Evolutionary conservation across 2,329 filamentous ascomycete species (phyloP), one percentile per base, ranked within the genome.

Genomic region (Xylaria sp.): DNA sequence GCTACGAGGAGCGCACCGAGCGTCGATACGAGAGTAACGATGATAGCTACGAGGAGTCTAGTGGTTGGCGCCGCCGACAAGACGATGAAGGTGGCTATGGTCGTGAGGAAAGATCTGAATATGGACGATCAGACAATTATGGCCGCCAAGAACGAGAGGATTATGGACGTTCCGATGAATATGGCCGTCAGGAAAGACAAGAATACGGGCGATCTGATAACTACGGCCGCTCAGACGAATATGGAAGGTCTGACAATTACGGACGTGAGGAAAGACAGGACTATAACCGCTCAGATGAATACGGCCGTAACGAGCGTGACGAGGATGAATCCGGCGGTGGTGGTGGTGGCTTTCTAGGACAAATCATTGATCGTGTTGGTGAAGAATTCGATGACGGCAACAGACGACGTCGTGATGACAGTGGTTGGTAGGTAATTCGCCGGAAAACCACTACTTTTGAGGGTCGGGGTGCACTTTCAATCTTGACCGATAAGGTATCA

Each of bases 1-100:
- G 60, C 13, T 65, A 71, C 18, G 67, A 77, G 74, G 82, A 88
- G 72, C 86, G 83, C 48, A 87, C 86, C 44, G 87, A 91, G 79
- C 83, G 84, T 37, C 83, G 87, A 63, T 83, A 83, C 63, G 77
- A 80, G 34, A 79, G 80, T 55, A 82, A 80, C 55, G 76, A 78
- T 6, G 75, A 77, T 15, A 74, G 68, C 63, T 76, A 78, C 51
- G 66, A 75, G 34, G 74, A 79, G 68, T 73, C 74, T 48, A 72
- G 73, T 52, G 67, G 72, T 23, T 72, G 72, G 59, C 70, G 72
- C 18, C 78, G 72, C 51, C 76, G 76, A 20, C 74, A 71, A 46
- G 71, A 73, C 48, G 66, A 74, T 20, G 72, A 74, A 51, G 76
- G 76, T 56, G 75, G 76, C 25, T 73, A 77, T 50, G 72, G 46